Conservation (phyloP, 345 rosid genomes). For the Hevea brasiliensis region DNA sequence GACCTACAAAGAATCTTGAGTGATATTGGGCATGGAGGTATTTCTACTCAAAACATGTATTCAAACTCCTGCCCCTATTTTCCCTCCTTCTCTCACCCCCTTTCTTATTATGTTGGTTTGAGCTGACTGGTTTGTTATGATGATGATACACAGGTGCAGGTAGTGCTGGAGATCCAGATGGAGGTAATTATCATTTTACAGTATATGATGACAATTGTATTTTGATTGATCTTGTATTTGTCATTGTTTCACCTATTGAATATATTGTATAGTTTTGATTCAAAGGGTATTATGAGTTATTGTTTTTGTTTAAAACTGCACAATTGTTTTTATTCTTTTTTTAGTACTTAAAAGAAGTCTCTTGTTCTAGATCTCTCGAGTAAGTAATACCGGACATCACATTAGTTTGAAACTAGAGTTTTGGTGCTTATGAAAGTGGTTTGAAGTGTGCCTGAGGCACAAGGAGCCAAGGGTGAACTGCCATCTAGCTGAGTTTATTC, state of each 20-base stretch:
- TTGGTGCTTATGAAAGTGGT: neutral
- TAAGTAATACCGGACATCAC: neutral
- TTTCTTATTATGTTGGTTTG: constrained; percentile 1
- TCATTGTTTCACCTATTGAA: neutral
- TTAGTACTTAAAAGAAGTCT: neutral
- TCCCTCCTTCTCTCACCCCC: neutral
- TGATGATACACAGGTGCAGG: constrained; percentile 43
- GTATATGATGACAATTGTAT: too few relatives aligned
- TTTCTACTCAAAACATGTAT: neutral
- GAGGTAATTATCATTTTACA: constrained; percentile 43
- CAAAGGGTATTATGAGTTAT: neutral
- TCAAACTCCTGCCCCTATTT: neutral
- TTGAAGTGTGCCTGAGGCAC: too few relatives aligned
- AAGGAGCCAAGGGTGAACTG: too few relatives aligned
- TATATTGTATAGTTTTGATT: neutral
- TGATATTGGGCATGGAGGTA: constrained; percentile 75
- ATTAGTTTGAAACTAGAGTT: too few relatives aligned
- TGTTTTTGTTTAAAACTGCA: neutral
- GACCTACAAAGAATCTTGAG: constrained; percentile 91
- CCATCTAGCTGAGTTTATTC: too few relatives aligned
- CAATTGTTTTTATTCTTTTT: neutral
- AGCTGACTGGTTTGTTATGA: constrained; percentile 26
- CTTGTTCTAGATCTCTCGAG: neutral
- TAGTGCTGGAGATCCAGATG: constrained; percentile 63
- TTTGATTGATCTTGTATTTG: neutral